phyloP scores from a whole-genome alignment of 345 rosid genomes.

The Reutealis trisperma region DNA sequence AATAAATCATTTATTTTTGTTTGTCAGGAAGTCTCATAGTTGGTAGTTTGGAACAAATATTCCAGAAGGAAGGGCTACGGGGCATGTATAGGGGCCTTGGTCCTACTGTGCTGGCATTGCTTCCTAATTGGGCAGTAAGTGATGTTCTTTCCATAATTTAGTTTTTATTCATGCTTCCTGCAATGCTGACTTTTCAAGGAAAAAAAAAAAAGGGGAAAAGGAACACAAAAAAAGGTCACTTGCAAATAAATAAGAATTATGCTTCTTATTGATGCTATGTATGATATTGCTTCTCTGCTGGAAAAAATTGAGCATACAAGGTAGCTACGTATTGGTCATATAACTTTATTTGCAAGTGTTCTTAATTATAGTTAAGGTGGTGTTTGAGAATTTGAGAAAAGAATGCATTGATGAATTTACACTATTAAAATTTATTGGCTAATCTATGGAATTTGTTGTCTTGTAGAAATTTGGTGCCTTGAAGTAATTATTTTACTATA shows the following conservation, averaged over 20 bases:
- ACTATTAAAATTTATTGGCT: background rate
- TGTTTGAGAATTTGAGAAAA: background rate
- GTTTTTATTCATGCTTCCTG: slow-evolving; percentile 1
- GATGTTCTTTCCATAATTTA: background rate
- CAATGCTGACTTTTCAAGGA: background rate
- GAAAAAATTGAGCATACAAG: background rate
- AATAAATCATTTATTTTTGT: background rate
- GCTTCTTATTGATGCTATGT: background rate
- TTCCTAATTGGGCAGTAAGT: slow-evolving; percentile 90
- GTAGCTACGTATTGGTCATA: background rate
- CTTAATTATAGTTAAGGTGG: background rate
- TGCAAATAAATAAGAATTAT: too few relatives aligned
- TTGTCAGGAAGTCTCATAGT: slow-evolving; percentile 78
- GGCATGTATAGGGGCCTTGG: slow-evolving; percentile 83
- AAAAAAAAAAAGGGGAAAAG: background rate
- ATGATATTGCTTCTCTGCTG: background rate
- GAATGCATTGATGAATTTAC: background rate
- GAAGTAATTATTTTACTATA: background rate
- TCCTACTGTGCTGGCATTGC: slow-evolving; percentile 77
- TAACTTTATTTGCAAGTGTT: background rate
- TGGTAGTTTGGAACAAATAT: slow-evolving; percentile 70
- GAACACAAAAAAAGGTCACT: too few relatives aligned
- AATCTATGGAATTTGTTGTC: background rate
- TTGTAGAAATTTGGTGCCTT: background rate
- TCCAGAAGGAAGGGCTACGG: slow-evolving; percentile 66